Evolutionary conservation across 2,329 filamentous ascomycete genomes (phyloP).

Genomic region (Fusarium tuaranense): DNA sequence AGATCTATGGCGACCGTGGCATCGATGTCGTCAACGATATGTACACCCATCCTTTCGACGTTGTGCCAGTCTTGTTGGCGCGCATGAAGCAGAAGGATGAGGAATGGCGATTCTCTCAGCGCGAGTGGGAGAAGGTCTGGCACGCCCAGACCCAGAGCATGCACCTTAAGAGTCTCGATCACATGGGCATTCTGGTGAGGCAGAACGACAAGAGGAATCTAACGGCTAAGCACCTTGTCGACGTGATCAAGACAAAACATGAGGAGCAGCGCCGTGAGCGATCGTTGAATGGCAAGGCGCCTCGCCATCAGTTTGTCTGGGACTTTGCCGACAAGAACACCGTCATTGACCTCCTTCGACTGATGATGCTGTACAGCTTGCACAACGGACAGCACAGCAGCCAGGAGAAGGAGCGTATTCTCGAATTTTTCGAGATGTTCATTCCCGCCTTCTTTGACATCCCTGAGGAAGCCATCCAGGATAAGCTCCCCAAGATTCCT

Average conservation of each 20-base stretch:
- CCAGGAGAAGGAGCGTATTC: constrained; percentile 78
- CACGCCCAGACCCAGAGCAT: constrained; percentile 93
- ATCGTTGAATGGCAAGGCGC: constrained; percentile 69
- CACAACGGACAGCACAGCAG: constrained; percentile 78
- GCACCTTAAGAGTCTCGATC: constrained; percentile 95
- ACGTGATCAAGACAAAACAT: constrained; percentile 91
- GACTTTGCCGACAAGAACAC: constrained; percentile 79
- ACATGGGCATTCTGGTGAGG: constrained; percentile 93
- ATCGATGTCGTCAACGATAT: constrained; percentile 88
- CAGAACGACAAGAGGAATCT: constrained; percentile 91
- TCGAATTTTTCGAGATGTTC: constrained; percentile 82
- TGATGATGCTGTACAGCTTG: constrained; percentile 74
- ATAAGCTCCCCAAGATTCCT: constrained; percentile 75
- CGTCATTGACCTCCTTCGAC: constrained; percentile 70
- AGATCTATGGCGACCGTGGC: constrained; percentile 93
- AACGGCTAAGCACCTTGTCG: constrained; percentile 88
- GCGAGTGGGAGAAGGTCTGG: constrained; percentile 99
- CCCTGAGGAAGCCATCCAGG: constrained; percentile 75
- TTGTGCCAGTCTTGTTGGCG: constrained; percentile 88
- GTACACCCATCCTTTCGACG: constrained; percentile 84
- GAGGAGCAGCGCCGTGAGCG: constrained; percentile 87
- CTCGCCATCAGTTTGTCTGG: constrained; percentile 81
- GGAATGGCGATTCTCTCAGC: constrained; percentile 96
- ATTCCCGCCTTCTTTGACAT: constrained; percentile 82
- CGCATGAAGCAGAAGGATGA: constrained; percentile 96